Conservation (phyloP, 352 stramenopile genomes). For the Pythium dissimile region DNA sequence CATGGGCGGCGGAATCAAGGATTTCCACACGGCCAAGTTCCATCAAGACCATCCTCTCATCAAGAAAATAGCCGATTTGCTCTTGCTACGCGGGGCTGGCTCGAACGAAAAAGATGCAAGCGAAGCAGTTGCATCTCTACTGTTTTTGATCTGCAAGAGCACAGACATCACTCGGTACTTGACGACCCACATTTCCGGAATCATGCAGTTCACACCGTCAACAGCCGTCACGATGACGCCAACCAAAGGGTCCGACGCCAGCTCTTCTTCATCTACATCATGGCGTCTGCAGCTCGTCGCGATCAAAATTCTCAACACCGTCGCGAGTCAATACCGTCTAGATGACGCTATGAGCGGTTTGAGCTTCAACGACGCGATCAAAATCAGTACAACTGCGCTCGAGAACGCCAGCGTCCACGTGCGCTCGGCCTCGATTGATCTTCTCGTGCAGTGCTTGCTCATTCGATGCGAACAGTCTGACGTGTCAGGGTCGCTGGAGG, state of each 20-base stretch:
- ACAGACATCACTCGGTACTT: slow-evolving; percentile 58
- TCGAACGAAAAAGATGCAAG: slow-evolving; percentile 81
- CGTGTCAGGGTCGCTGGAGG: slow-evolving; percentile 47
- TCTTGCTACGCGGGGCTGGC: slow-evolving; percentile 48
- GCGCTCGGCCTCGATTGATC: slow-evolving; percentile 58
- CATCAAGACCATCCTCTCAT: slow-evolving; percentile 47
- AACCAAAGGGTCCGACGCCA: slow-evolving; percentile 12
- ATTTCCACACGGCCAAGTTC: slow-evolving; percentile 60
- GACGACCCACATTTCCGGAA: slow-evolving; percentile 45
- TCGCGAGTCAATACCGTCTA: slow-evolving; percentile 75
- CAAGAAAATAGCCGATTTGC: slow-evolving; percentile 36
- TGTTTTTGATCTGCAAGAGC: slow-evolving; percentile 85
- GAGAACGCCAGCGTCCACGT: slow-evolving; percentile 81
- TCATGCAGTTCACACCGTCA: slow-evolving; percentile 31
- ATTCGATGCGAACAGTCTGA: slow-evolving; percentile 75
- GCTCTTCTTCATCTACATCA: slow-evolving; percentile 14
- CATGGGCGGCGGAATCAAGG: slow-evolving; percentile 38
- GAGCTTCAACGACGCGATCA: slow-evolving; percentile 54
- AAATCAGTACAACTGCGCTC: slow-evolving; percentile 54
- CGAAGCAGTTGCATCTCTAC: slow-evolving; percentile 62
- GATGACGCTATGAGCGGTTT: slow-evolving; percentile 52
- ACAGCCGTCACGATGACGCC: slow-evolving; percentile 19
- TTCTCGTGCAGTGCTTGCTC: slow-evolving; percentile 68
- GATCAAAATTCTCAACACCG: slow-evolving; percentile 77
- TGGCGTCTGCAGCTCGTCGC: slow-evolving; percentile 72